Percentiles rank a stretch among this genome's conserved stretches.
Evolutionary conservation across 2,329 filamentous ascomycete genomes (phyloP).

Genomic region (Aspergillus sp.): DNA sequence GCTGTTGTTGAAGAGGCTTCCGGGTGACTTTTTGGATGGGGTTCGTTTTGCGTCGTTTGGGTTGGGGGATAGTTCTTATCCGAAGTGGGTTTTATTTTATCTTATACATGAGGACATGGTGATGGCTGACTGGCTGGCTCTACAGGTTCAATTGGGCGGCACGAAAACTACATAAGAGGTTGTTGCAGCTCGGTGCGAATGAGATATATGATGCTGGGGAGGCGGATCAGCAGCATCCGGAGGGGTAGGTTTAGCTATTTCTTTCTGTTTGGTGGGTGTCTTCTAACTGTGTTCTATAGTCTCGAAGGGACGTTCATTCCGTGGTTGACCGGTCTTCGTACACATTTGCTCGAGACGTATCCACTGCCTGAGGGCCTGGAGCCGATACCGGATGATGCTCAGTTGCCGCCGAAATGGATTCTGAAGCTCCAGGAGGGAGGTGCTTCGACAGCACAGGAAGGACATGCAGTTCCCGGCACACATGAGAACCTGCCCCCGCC

Average conservation of each 20-base stretch:
- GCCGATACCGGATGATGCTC: slow-evolving; percentile 72
- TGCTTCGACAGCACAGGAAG: background rate
- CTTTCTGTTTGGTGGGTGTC: background rate
- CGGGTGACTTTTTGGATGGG: slow-evolving; percentile 66
- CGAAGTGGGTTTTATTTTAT: slow-evolving; percentile 62
- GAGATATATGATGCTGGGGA: slow-evolving; percentile 79
- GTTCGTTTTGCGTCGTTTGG: slow-evolving; percentile 84
- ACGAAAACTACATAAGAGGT: slow-evolving; percentile 80
- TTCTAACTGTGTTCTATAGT: slow-evolving; percentile 47
- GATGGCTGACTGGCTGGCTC: slow-evolving; percentile 8
- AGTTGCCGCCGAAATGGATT: slow-evolving; percentile 74
- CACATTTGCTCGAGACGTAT: slow-evolving; percentile 65
- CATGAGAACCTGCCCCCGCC: slow-evolving; percentile 8
- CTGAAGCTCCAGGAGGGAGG: slow-evolving; percentile 37
- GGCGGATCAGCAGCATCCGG: slow-evolving; percentile 88
- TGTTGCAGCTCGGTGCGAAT: slow-evolving; percentile 78
- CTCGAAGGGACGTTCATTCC: slow-evolving; percentile 79
- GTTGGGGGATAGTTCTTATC: slow-evolving; percentile 90
- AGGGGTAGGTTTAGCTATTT: slow-evolving; percentile 65
- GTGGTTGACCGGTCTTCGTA: slow-evolving; percentile 71
- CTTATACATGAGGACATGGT: background rate
- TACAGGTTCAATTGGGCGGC: slow-evolving; percentile 87
- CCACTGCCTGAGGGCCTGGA: slow-evolving; percentile 68
- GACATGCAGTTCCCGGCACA: background rate
- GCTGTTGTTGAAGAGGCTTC: slow-evolving; percentile 75